These are phyloP conservation scores for Scleromitrula shiraiana DNA, from an alignment of 2,329 filamentous ascomycete species.

Conservation along the genomic window DNA sequence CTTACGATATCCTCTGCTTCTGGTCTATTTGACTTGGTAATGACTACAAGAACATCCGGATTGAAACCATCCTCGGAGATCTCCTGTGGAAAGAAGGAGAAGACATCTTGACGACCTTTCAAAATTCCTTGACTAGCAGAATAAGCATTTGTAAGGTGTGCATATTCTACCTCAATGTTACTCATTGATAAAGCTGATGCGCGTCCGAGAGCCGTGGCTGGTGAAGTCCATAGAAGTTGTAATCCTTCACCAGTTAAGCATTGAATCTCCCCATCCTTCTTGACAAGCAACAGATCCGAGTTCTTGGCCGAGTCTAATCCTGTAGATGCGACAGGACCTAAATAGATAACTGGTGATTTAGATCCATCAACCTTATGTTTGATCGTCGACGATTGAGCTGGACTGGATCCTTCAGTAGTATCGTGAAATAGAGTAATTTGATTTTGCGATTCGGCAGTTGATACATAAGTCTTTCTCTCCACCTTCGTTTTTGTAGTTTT, in stretches of 20 bases:
- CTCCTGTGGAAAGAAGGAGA: conserved; percentile 43
- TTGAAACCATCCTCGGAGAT: conserved; percentile 37
- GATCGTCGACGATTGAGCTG: conserved; percentile 43
- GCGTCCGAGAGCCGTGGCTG: conserved; percentile 28
- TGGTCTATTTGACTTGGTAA: conserved; percentile 21
- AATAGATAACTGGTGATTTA: conserved; percentile 35
- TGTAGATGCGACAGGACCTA: conserved; percentile 30
- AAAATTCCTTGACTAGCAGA: conserved; percentile 32
- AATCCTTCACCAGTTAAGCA: conserved; percentile 52
- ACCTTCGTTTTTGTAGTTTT: conserved; percentile 37
- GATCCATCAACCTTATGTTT: conserved; percentile 36
- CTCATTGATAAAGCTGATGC: conserved; percentile 31
- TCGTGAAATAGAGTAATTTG: conserved; percentile 55
- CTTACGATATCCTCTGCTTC: conserved; percentile 7
- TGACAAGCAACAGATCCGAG: conserved; percentile 45
- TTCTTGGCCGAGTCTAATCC: conserved; percentile 9
- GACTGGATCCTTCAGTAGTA: conserved; percentile 41
- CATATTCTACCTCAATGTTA: conserved; percentile 27
- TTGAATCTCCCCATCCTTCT: conserved; percentile 51
- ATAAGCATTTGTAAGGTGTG: conserved; percentile 26
- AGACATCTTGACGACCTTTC: conserved; percentile 44
- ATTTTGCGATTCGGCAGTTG: conserved; percentile 39
- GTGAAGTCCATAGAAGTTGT: conserved; percentile 40
- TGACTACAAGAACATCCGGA: conserved; percentile 46
- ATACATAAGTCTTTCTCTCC: conserved; percentile 53